Evolutionary conservation across 768 basidiomycete genomes (phyloP), one percentile per base, ranked within the genome.

Genomic region (Dioszegia aurantiaca): DNA sequence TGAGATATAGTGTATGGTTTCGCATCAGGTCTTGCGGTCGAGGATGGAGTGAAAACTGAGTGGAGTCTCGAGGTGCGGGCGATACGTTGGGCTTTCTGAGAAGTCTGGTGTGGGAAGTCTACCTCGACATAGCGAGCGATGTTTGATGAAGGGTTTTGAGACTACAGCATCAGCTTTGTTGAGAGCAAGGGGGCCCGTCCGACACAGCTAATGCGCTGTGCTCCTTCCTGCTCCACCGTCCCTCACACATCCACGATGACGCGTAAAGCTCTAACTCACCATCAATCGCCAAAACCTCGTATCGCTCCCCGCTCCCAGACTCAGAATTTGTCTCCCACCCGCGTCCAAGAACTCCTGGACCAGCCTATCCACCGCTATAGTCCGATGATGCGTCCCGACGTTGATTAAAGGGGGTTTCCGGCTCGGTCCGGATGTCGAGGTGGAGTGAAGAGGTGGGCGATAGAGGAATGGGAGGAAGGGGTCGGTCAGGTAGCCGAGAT

Each of bases 261-360:
- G n/a, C n/a, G n/a, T n/a, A n/a, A 67, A 19, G 67, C 63, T 55
- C 41, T 19, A 27, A 82, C 87, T 78, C 78, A 90, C 90, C 79
- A 81, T 82, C 67, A 94, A 79, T 56, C 92, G 81, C 92, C 94
- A 99, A 74, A 89, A 98, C 53, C 95, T 80, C 2, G 91, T 91
- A 78, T 99, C 95, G 67, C 90, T 97, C 23, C 95, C 95, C 1
- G 93, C 88, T 0, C 95, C 95, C 28, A 97, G 76, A 76, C 89
- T 94, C n/a, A 98, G 83, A 54, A 98, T 86, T 80, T 98, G 95
- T 60, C 75, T 80, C 17, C 78, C 81, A 59, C 76, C 80, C n/a
- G 77, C 80, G 9, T 79, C 79, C 21, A 90, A 64, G 82, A 88
- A 92, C 44, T 80, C 76, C 27, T 84, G 77, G 0, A 93, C 84